Base-by-base conservation (phyloP, 768 basidiomycete genomes). In the Sarcodon aspratus region DNA sequence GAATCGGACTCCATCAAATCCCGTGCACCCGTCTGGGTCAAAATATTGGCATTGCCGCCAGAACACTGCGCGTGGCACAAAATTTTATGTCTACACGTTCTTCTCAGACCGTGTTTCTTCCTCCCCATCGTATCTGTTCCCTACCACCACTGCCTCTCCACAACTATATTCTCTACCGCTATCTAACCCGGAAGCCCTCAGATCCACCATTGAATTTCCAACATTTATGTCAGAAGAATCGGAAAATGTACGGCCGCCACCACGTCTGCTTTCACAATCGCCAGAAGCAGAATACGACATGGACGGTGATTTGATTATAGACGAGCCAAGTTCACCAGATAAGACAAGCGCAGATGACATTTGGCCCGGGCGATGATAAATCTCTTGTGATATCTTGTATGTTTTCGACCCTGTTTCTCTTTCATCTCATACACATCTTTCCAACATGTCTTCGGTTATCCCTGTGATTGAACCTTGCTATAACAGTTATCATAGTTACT, bases 91-190 rank as follows among this genome's bases (percentile, higher is more conserved):
- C 44, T 61, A 64, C 45, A 68, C 63, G 17, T 66, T 73, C 48
- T 67, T 76, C 49, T 70, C 61, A 21, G 56, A 60, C 47, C 51
- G 55, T n/a, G 63, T 66, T 27, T 54, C 59, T 13, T 52, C 59
- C 66, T 55, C 67, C 61, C 55, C 59, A 61, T 31, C 59, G 62
- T 48, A 69, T 66, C 10, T 57, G 61, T 15, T 71, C 68, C 8
- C 71, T 67, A 3, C 54, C 56, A 13, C 65, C 64, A 49, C n/a
- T 48, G 59, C 31, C 52, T 49, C 49, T 49, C 32, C 42, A 35
- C 36, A 9, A 60, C 55, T 34, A 46, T 49, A 17, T 9, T 13
- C 40, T 42, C 8, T 42, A 17, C 9, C 40, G 3, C 40, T 9
- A 8, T 42, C 13, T 13, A 13, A 27, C 21, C 21, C 21, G 21